These are phyloP conservation scores for Leucocoprinus birnbaumii DNA, from an alignment of 768 basidiomycete genomes.

Conservation along the genomic window DNA sequence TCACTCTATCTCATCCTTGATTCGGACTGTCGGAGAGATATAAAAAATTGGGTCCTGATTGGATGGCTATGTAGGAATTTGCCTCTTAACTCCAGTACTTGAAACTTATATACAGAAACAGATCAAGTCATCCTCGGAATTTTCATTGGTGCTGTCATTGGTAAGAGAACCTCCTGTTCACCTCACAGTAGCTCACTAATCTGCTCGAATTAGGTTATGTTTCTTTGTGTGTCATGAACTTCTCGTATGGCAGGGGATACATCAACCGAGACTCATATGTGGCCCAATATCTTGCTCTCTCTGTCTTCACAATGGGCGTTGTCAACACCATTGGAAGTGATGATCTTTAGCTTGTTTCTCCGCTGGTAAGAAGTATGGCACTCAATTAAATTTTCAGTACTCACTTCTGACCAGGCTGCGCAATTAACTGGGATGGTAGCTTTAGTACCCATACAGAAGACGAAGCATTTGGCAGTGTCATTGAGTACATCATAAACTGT, in stretches of 20 bases:
- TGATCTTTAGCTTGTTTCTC: slow-evolving; percentile 86
- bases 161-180: slow-evolving; percentile 16
- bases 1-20: slow-evolving; percentile 85
- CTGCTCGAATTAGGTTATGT: slow-evolving; percentile 18
- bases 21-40: slow-evolving; percentile 51
- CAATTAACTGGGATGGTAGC: slow-evolving; percentile 90
- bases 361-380: slow-evolving; percentile 41
- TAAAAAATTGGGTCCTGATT: slow-evolving; percentile 83
- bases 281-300: slow-evolving; percentile 75
- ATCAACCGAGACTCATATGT: slow-evolving; percentile 65
- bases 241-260: slow-evolving; percentile 41
- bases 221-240: slow-evolving; percentile 38
- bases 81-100: not conserved
- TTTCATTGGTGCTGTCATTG: slow-evolving; percentile 55
- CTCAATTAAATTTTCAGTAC: not conserved
- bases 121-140: slow-evolving; percentile 82
- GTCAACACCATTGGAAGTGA: slow-evolving; percentile 80
- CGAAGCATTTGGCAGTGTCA: slow-evolving; percentile 84
- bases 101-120: slow-evolving; percentile 18
- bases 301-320: slow-evolving; percentile 76
- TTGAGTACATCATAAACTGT: slow-evolving; percentile 84
- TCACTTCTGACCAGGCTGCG: slow-evolving; percentile 59
- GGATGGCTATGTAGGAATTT: slow-evolving; percentile 60
- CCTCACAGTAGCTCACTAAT: not conserved
- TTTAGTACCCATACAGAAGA: slow-evolving; percentile 80